Evolutionary conservation across 768 basidiomycete species (phyloP).

Genomic region (Leccinum subtestaceum): DNA sequence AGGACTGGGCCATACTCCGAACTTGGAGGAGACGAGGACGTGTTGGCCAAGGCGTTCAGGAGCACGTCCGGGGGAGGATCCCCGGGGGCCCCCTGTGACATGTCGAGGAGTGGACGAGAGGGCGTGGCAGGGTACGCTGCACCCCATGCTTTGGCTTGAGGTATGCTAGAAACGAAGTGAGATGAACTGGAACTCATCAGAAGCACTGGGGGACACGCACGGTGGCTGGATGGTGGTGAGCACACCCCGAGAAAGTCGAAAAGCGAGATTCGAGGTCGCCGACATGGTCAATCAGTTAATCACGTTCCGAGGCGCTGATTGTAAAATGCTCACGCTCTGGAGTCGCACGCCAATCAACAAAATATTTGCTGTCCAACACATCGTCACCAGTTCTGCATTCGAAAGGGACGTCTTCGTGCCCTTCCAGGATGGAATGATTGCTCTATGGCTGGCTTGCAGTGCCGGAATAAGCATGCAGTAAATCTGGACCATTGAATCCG

Average conservation of each 20-base stretch:
- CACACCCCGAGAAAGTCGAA: slow-evolving; percentile 40
- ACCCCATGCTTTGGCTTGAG: slow-evolving; percentile 58
- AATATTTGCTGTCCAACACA: too few relatives aligned
- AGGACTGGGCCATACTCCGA: slow-evolving; percentile 59
- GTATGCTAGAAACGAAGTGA: slow-evolving; percentile 40
- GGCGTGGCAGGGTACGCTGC: slow-evolving; percentile 40
- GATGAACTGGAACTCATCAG: neutral
- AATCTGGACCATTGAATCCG: too few relatives aligned
- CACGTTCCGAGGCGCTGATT: neutral
- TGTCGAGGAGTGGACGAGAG: slow-evolving; percentile 54
- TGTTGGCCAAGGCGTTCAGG: slow-evolving; percentile 45
- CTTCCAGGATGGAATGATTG: too few relatives aligned
- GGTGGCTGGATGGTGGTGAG: slow-evolving; percentile 46
- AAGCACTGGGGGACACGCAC: slow-evolving; percentile 27
- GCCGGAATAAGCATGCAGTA: too few relatives aligned
- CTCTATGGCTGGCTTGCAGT: too few relatives aligned
- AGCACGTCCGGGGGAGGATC: slow-evolving; percentile 55
- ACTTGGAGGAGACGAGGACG: slow-evolving; percentile 40
- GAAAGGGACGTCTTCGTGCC: too few relatives aligned
- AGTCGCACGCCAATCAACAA: too few relatives aligned
- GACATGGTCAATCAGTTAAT: neutral
- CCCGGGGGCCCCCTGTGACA: slow-evolving; percentile 77
- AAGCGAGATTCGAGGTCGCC: slow-evolving; percentile 16
- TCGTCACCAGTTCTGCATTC: too few relatives aligned
- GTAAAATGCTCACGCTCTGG: neutral